Conservation (phyloP, 2,329 filamentous ascomycete species). For the Remersonia thermophila region DNA sequence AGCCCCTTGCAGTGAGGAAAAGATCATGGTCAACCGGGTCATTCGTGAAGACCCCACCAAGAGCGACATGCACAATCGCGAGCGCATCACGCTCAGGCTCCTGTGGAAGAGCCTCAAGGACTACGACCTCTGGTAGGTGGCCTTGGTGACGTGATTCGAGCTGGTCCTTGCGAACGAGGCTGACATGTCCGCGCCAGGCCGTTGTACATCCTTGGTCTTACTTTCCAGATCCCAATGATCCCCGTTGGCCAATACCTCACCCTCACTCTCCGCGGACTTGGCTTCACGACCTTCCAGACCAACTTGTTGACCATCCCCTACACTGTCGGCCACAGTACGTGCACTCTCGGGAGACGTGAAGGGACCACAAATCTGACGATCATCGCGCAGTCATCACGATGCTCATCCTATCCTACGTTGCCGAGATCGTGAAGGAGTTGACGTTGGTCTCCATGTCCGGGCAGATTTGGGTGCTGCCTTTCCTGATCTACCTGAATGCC, state of each 20-base stretch:
- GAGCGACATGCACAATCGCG: conserved; percentile 48
- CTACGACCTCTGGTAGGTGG: conserved; percentile 28
- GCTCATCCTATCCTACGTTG: conserved; percentile 26
- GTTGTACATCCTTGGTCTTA: conserved; percentile 40
- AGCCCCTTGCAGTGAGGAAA: conserved; percentile 32
- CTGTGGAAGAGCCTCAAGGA: conserved; percentile 42
- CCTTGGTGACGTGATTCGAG: background rate
- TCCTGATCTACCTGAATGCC: conserved; percentile 38
- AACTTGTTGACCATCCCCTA: conserved; percentile 52
- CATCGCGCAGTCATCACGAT: conserved; percentile 22
- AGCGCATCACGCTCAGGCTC: conserved; percentile 37
- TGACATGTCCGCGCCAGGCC: conserved; percentile 23
- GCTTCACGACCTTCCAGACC: conserved; percentile 47
- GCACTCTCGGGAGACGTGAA: too few relatives aligned
- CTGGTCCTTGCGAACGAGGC: too few relatives aligned
- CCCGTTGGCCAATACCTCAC: conserved; percentile 44
- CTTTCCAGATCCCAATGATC: conserved; percentile 39
- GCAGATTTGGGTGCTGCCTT: conserved; percentile 49
- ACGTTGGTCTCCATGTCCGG: conserved; percentile 34
- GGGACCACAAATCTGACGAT: background rate
- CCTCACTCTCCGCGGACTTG: conserved; percentile 42
- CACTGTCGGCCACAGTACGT: conserved; percentile 23
- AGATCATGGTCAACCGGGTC: conserved; percentile 48
- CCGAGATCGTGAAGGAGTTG: conserved; percentile 36
- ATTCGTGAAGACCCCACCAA: conserved; percentile 48